phyloP scores from a whole-genome alignment of 139 green algal species.

The Chlamydomonas sp. region DNA sequence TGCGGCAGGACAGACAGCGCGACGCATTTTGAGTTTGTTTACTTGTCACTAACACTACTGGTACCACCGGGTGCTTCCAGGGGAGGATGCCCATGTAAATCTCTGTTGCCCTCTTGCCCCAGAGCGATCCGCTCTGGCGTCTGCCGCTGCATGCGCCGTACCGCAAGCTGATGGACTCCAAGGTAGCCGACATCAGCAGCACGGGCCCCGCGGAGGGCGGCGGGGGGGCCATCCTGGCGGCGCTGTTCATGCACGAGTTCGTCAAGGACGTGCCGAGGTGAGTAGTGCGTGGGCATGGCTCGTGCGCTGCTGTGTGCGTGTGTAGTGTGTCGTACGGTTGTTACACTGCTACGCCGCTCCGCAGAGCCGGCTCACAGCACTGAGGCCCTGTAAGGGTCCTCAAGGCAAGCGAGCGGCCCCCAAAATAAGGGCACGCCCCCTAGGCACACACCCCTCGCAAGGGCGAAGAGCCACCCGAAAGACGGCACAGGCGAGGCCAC shows the following conservation, averaged over 20 bases:
- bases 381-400: too few species aligned
- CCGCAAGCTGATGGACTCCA: neutral
- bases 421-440: neutral
- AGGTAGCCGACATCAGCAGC: constrained; percentile 58
- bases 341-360: too few species aligned
- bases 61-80: too few species aligned
- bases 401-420: neutral
- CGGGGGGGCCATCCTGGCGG: constrained; percentile 65
- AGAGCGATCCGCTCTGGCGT: constrained; percentile 74
- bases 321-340: neutral
- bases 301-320: neutral
- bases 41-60: too few species aligned
- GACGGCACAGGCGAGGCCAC: too few species aligned
- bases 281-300: neutral
- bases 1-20: neutral
- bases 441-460: too few species aligned
- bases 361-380: too few species aligned
- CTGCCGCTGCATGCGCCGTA: constrained; percentile 61
- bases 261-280: constrained; percentile 40
- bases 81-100: neutral
- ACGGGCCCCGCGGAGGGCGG: constrained; percentile 28
- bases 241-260: constrained; percentile 71
- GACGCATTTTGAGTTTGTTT: neutral
- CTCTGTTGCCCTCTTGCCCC: neutral
- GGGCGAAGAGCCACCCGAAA: too few species aligned